Evolutionary conservation across 2,329 filamentous ascomycete species (phyloP).

Genomic region (Fusarium lateritium): DNA sequence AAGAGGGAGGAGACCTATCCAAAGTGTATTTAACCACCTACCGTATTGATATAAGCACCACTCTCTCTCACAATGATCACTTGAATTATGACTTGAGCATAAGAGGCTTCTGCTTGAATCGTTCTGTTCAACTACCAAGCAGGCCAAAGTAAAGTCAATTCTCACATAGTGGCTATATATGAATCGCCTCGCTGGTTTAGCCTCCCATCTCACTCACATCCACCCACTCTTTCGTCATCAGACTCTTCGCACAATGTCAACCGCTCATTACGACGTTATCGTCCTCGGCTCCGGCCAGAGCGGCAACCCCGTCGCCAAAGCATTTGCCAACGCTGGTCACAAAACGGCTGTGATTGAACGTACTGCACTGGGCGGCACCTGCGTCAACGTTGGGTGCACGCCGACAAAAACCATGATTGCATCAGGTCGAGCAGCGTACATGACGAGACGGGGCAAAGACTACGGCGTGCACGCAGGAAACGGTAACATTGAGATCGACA

Average conservation of each 20-base stretch:
- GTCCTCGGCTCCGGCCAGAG: conserved; percentile 69
- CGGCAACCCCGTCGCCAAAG: conserved; percentile 64
- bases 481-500: conserved; percentile 57
- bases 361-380: conserved; percentile 66
- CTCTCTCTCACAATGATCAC: neutral
- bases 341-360: conserved; percentile 64
- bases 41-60: conserved; percentile 17
- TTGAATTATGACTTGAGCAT: neutral
- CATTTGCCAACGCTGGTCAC: conserved; percentile 61
- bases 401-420: conserved; percentile 72
- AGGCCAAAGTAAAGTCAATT: neutral
- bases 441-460: conserved; percentile 58
- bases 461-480: conserved; percentile 61
- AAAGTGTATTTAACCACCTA: conserved; percentile 24
- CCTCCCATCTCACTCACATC: neutral
- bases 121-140: neutral
- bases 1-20: conserved; percentile 5
- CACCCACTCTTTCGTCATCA: conserved; percentile 4
- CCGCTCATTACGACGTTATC: conserved; percentile 52
- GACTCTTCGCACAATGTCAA: conserved; percentile 32
- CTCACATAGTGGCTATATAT: conserved; percentile 9
- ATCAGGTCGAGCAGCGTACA: conserved; percentile 64
- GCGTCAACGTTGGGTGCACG: conserved; percentile 69
- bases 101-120: conserved; percentile 1
- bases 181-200: conserved; percentile 18